These are phyloP conservation scores for Cyberlindnera americana DNA, from an alignment of 805 yeast species.

Conservation along the genomic window DNA sequence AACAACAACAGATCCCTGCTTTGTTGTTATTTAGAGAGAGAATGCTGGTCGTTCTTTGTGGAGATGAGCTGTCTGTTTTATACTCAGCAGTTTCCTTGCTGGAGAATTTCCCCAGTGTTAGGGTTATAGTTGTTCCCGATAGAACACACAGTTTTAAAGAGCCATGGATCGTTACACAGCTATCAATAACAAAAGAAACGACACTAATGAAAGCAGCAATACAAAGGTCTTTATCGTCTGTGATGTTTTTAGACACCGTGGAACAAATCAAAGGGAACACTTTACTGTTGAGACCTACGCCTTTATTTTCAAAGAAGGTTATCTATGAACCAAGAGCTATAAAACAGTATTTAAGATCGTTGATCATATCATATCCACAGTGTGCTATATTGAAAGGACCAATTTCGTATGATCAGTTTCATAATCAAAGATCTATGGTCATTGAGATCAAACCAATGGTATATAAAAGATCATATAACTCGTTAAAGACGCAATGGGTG, in stretches of 20 bases:
- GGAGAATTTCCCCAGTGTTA: not conserved
- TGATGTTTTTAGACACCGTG: slow-evolving; percentile 8
- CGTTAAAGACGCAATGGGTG: slow-evolving; percentile 6
- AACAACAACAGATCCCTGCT: too few species aligned
- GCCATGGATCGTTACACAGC: slow-evolving; percentile 8
- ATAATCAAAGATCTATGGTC: not conserved
- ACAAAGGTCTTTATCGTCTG: slow-evolving; percentile 7
- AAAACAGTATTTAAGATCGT: slow-evolving; percentile 1
- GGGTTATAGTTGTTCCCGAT: not conserved
- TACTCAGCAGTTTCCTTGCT: not conserved
- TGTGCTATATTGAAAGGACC: not conserved
- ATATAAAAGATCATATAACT: not conserved
- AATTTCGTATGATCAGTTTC: not conserved
- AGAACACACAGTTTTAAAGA: not conserved
- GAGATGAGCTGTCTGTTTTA: slow-evolving; percentile 7
- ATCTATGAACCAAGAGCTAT: slow-evolving; percentile 11
- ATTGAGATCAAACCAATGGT: not conserved
- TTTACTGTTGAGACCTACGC: slow-evolving; percentile 4
- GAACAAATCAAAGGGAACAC: not conserved
- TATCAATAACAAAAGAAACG: not conserved
- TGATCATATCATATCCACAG: not conserved
- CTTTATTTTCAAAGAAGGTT: not conserved
- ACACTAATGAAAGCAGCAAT: slow-evolving; percentile 4
- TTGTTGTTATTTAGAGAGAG: too few species aligned
- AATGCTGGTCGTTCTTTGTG: slow-evolving; percentile 9